Conservation (phyloP, 2,329 filamentous ascomycete genomes). For the Trichoderma oligosporum region DNA sequence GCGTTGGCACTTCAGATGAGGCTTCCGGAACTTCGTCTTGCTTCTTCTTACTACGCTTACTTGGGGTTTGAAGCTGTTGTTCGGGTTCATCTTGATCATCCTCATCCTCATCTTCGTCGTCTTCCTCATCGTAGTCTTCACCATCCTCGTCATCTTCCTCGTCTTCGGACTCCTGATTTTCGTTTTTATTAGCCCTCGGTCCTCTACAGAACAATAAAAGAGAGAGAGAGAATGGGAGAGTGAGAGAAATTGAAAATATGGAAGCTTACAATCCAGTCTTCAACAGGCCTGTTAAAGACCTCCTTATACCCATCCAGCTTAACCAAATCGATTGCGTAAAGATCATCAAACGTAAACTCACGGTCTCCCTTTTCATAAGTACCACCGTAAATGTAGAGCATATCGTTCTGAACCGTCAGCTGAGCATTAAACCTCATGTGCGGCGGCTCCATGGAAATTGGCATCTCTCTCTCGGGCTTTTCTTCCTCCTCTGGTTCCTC, state of each 20-base stretch:
- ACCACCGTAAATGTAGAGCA: constrained; percentile 89
- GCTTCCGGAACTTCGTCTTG: constrained; percentile 42
- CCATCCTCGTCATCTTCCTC: constrained; percentile 57
- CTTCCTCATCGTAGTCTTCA: constrained; percentile 59
- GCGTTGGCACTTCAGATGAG: constrained; percentile 32
- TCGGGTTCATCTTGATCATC: constrained; percentile 51
- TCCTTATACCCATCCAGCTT: constrained; percentile 93
- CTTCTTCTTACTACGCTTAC: constrained; percentile 57
- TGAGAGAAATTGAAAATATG: no score
- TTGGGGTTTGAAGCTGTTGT: constrained; percentile 46
- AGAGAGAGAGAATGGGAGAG: no score
- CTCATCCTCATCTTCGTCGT: constrained; percentile 52
- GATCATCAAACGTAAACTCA: constrained; percentile 92
- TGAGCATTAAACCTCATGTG: constrained; percentile 89
- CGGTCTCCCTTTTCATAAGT: constrained; percentile 93
- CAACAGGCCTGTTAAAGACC: constrained; percentile 76
- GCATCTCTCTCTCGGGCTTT: constrained; percentile 57
- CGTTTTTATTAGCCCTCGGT: constrained; percentile 11
- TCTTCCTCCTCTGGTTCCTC: constrained; percentile 54
- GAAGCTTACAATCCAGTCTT: constrained; percentile 70
- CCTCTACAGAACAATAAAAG: not conserved
- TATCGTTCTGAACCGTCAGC: constrained; percentile 85
- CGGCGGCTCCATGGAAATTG: constrained; percentile 75
- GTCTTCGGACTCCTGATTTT: constrained; percentile 53
- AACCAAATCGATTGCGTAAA: constrained; percentile 89